Conservation (phyloP, 2,329 filamentous ascomycete genomes). For the Fusarium tricinctum region DNA sequence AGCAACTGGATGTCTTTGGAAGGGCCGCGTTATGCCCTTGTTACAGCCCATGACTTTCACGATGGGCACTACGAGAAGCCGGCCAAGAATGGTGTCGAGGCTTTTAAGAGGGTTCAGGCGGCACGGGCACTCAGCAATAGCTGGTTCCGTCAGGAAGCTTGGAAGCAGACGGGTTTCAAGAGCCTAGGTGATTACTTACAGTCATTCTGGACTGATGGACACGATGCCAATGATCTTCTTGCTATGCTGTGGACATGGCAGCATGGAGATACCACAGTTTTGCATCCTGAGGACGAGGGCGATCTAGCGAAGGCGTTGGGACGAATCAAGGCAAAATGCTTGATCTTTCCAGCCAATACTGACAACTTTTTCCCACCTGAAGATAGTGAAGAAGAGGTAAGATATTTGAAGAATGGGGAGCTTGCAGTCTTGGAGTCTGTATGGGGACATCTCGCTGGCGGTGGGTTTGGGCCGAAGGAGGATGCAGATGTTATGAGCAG, state of each 20-base stretch:
- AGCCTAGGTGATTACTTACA: not conserved
- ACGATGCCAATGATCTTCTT: not conserved
- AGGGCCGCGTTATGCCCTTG: not conserved
- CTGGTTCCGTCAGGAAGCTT: not conserved
- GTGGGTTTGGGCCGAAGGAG: not conserved
- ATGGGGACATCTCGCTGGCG: not conserved
- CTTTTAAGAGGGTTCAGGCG: not conserved
- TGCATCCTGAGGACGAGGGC: not conserved
- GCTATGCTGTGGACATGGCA: not conserved
- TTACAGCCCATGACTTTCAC: not conserved
- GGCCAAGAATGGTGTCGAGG: not conserved
- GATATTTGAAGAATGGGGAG: not conserved
- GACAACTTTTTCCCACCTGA: not conserved
- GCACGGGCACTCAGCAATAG: not conserved
- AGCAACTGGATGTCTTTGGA: not conserved
- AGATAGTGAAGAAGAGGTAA: not conserved
- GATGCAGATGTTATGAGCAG: not conserved
- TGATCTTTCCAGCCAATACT: not conserved
- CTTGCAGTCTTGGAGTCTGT: no score
- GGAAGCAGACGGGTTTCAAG: not conserved
- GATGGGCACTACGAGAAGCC: not conserved
- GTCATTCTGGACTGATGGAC: not conserved
- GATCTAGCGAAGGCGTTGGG: not conserved
- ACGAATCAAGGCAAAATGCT: not conserved
- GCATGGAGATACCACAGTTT: not conserved